Evolutionary conservation across 441 rosid genomes (phyloP).

Genomic region (Eutrema salsugineum): DNA sequence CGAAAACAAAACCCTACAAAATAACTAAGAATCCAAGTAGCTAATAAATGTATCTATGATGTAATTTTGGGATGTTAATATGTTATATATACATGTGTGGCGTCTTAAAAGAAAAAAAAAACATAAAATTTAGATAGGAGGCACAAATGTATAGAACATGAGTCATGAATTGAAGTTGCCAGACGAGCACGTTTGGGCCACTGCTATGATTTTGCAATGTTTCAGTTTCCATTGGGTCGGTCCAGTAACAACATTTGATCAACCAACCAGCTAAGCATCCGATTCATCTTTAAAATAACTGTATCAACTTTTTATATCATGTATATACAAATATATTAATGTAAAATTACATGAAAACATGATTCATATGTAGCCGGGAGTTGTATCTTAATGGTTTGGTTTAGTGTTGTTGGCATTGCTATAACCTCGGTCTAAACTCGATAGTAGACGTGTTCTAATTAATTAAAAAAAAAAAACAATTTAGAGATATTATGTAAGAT

Average conservation of each 20-base stretch:
- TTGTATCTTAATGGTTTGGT: too few species aligned
- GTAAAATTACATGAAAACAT: not conserved
- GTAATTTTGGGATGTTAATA: too few species aligned
- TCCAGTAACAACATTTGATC: not conserved
- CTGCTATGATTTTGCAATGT: conserved; percentile 1
- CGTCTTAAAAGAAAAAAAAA: not conserved
- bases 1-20: not conserved
- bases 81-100: too few species aligned
- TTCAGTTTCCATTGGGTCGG: not conserved
- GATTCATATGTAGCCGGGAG: too few species aligned
- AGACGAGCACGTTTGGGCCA: conserved; percentile 18
- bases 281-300: too few species aligned
- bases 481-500: not conserved
- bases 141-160: conserved; percentile 19
- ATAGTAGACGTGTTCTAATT: not conserved
- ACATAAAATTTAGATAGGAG: not conserved
- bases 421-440: not conserved
- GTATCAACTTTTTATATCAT: too few species aligned
- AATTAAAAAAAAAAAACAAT: not conserved
- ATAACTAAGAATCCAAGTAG: not conserved
- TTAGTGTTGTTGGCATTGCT: not conserved
- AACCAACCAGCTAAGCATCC: not conserved
- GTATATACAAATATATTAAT: not conserved
- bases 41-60: too few species aligned
- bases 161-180: conserved; percentile 20